These are phyloP conservation scores for Rhodamnia rubescens DNA, from an alignment of 345 rosid genomes.

Conservation along the genomic window DNA sequence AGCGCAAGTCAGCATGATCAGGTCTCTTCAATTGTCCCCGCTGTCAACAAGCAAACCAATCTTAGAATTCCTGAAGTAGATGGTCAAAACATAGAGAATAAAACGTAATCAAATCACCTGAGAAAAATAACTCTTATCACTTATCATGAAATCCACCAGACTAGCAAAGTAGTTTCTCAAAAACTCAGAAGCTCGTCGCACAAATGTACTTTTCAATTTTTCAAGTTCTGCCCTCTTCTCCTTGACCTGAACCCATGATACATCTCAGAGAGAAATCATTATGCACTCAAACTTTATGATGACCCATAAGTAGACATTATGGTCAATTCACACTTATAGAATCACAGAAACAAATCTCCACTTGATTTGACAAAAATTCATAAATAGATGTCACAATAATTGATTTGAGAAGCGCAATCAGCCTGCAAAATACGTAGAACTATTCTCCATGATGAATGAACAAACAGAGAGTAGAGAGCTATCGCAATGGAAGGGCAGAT, in stretches of 20 bases:
- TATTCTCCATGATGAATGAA: background rate
- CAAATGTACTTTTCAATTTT: slow-evolving; percentile 70
- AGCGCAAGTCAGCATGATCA: slow-evolving; percentile 98
- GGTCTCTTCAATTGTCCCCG: slow-evolving; percentile 97
- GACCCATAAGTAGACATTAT: background rate
- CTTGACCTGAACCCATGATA: slow-evolving; percentile 41
- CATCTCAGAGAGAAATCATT: background rate
- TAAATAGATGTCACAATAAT: background rate
- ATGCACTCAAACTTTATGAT: background rate
- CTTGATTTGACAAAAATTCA: background rate
- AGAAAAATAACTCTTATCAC: slow-evolving; percentile 97
- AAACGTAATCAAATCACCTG: slow-evolving; percentile 39
- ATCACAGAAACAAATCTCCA: background rate
- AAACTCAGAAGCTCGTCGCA: slow-evolving; percentile 90
- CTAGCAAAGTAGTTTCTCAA: slow-evolving; percentile 92
- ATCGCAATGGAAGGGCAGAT: background rate
- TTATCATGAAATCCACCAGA: slow-evolving; percentile 97
- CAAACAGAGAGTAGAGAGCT: background rate
- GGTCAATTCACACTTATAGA: background rate
- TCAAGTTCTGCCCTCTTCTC: slow-evolving; percentile 84
- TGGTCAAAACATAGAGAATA: background rate
- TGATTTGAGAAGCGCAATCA: background rate
- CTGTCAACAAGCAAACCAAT: slow-evolving; percentile 27
- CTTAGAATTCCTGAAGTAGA: slow-evolving; percentile 5
- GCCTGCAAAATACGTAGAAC: background rate